A percentile compares a stretch with the other conserved stretches of the same genome.
phyloP scores from a whole-genome alignment of 2,329 filamentous ascomycete genomes.

The Aspergillus sp. region DNA sequence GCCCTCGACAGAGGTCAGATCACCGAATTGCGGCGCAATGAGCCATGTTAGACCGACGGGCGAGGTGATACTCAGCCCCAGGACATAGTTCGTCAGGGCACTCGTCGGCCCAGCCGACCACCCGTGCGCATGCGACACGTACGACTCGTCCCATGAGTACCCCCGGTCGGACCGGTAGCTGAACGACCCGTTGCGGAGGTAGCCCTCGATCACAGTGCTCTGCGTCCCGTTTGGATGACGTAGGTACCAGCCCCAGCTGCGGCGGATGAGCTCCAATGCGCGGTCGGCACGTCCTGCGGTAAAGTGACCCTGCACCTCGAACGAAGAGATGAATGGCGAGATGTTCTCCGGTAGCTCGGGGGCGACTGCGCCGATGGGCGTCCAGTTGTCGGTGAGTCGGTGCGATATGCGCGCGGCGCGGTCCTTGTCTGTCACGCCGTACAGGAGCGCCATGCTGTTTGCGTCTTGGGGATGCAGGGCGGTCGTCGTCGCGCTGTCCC shows the following conservation, averaged over 20 bases:
- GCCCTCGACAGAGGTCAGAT: constrained; percentile 41
- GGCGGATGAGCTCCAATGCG: constrained; percentile 55
- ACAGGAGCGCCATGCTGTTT: constrained; percentile 56
- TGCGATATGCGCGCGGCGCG: constrained; percentile 43
- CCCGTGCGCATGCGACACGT: constrained; percentile 31
- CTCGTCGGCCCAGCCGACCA: constrained; percentile 44
- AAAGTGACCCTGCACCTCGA: constrained; percentile 60
- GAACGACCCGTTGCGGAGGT: constrained; percentile 55
- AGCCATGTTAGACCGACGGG: constrained; percentile 43
- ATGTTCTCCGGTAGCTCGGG: constrained; percentile 59
- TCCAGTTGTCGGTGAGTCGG: constrained; percentile 53
- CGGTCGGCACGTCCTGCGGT: constrained; percentile 46
- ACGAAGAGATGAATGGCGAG: constrained; percentile 57
- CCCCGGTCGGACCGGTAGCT: constrained; percentile 55
- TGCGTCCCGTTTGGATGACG: constrained; percentile 57
- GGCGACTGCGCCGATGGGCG: constrained; percentile 52
- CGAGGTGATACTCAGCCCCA: constrained; percentile 43
- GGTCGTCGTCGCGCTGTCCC: constrained; percentile 51
- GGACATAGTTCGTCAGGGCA: constrained; percentile 44
- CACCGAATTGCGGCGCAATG: constrained; percentile 44
- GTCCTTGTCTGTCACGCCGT: constrained; percentile 41
- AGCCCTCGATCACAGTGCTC: constrained; percentile 60
- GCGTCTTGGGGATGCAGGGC: constrained; percentile 59
- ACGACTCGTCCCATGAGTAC: constrained; percentile 34
- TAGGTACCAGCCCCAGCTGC: constrained; percentile 61